Evolutionary conservation across 1,284 basidiomycete species (phyloP), one percentile per base, ranked within the genome.

Genomic region (Moesziomyces antarcticus): DNA sequence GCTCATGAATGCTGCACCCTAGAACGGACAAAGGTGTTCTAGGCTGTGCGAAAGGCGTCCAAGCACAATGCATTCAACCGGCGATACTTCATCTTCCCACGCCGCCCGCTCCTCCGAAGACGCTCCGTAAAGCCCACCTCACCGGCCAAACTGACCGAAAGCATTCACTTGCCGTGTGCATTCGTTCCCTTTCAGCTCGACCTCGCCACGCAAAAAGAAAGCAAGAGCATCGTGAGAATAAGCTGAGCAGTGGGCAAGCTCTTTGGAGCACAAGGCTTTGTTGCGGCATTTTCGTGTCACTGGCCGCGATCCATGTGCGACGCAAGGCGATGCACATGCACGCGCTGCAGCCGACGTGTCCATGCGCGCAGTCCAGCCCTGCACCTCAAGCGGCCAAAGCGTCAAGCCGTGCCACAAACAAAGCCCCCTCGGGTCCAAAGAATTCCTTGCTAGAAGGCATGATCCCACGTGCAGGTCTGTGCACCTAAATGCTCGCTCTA

Each of bases 311-410:
- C 16, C 37, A 18, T 40, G 9, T 49, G 58, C 51, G 52, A 61
- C 47, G 42, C 46, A 43, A 61, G 47, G 51, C 51, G 58, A 61
- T 54, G 51, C 58, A 44, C 25, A 40, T 18, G 16, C 37, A 18
- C 16, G 37, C 37, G 37, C 37, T 40, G 37, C 37, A 40, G 5
- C 16, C 18, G 37, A 18, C 5, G 37, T 18, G 37, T 40, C 37
- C 37, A 16, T n/a, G n/a, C 7, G 37, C 37, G 16, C 16, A 40
- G 5, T 18, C 37, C 16, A 18, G 18, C 14, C 37, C 1, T 40
- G 37, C 37, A 40, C 14, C 3, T n/a, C 37, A 40, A 16, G 37
- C 37, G 14, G 37, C 16, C 37, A 40, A 40, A 40, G 37, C 37
- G 18, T 18, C 14, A 40, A 4, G 3, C 5, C 37, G 14, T 5